Base-by-base conservation (phyloP, 164 flowering plant species). In the Magnolia changhungtana region DNA sequence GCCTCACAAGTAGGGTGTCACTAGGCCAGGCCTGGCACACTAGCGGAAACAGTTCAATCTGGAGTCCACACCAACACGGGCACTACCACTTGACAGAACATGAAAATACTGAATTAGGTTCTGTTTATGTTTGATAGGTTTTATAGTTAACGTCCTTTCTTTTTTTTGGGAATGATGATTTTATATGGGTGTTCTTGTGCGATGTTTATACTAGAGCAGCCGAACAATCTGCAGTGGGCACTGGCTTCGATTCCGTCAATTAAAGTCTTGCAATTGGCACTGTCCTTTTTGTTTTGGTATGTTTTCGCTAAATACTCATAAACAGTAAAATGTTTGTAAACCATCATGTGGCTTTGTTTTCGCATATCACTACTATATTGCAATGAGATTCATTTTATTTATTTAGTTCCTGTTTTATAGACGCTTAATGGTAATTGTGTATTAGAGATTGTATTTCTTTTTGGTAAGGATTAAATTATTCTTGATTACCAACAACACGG, bases 281-380 rank as follows among this genome's bases (percentile, higher is more conserved):
- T 93, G 21, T 91, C 97, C 50, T 92, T 83, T 84, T 85, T 91
- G 65, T 92, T 95, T 82, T 95, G 99, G 99, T 95, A 87, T 2
- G 88, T 61, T 9, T 14, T 37, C 27, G 19, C 13, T 31, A 18
- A 59, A 19, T 19, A 72, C 29, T 7, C 18, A 52, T 37, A 37
- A 37, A 37, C 0, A 5, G 24, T n/a, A 0, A n/a, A n/a, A 67
- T 67, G 70, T 20, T 71, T 50, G 20, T 14, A 27, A 14, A 18
- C 58, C 11, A n/a, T 49, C 49, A 19, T 21, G 2, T 67, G 61
- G 61, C 61, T 10, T 55, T 55, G 61, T 10, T 55, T 55, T 55
- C 61, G 9, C 61, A 55, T 55, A 55, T 55, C 18, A 55, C 10
- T 55, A 55, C 18, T 55, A 55, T 16, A 55, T 55, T 55, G 61